A percentile compares a stretch with the other conserved stretches of the same genome.
Evolutionary conservation across 2,329 filamentous ascomycete genomes (phyloP).

Genomic region (Cladosporium sp.): DNA sequence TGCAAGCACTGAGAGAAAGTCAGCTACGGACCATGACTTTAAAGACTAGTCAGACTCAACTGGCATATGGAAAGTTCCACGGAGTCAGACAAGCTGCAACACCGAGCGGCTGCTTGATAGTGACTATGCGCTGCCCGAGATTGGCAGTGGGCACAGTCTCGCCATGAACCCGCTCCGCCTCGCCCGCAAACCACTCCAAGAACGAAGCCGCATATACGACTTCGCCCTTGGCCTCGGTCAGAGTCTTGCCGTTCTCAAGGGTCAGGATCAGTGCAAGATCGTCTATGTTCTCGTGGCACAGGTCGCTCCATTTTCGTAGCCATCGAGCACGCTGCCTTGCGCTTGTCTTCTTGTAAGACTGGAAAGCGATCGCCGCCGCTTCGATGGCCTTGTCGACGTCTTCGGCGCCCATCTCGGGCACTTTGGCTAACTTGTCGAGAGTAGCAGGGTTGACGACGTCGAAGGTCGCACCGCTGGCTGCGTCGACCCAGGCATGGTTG

Average conservation of each 20-base stretch:
- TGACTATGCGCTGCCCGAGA: conserved; percentile 27
- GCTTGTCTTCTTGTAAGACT: conserved; percentile 26
- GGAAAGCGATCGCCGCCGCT: conserved; percentile 28
- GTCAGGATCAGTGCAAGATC: conserved; percentile 35
- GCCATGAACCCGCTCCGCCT: conserved; percentile 31
- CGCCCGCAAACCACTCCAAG: conserved; percentile 36
- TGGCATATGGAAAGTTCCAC: conserved; percentile 36
- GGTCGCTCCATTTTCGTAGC: conserved; percentile 34
- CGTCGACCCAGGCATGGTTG: conserved; percentile 29
- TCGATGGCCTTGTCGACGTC: conserved; percentile 27
- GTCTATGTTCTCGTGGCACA: conserved; percentile 31
- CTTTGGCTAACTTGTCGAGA: conserved; percentile 25
- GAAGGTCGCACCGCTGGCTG: conserved; percentile 27
- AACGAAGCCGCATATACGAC: conserved; percentile 35
- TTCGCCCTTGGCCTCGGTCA: conserved; percentile 35
- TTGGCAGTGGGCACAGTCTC: conserved; percentile 24
- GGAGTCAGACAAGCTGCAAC: conserved; percentile 32
- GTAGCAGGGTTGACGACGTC: conserved; percentile 29
- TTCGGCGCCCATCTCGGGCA: conserved; percentile 28
- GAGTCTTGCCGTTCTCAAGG: conserved; percentile 38
- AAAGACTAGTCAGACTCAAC: neutral
- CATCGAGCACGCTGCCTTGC: conserved; percentile 29
- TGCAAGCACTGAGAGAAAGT: conserved; percentile 25
- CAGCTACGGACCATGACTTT: neutral
- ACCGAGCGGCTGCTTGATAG: conserved; percentile 34